phyloP scores from a whole-genome alignment of 2,329 filamentous ascomycete genomes.

The Verticillium nubilum region DNA sequence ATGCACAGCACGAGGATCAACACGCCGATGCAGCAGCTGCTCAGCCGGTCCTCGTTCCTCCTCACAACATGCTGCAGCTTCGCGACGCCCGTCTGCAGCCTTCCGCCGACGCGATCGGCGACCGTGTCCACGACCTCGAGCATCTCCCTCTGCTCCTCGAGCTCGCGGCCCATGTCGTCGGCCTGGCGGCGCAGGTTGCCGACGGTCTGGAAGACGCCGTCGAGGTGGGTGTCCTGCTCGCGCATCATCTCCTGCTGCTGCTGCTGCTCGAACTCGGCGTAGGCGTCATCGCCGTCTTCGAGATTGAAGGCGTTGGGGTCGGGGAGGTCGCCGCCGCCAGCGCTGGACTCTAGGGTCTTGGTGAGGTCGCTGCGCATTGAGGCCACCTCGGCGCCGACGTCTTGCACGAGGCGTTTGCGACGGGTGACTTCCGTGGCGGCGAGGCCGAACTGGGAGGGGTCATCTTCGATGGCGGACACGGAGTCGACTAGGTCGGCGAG shows the following conservation, averaged over 20 bases:
- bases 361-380: constrained; percentile 81
- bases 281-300: constrained; percentile 56
- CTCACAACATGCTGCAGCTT: constrained; percentile 80
- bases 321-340: constrained; percentile 39
- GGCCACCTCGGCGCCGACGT: constrained; percentile 84
- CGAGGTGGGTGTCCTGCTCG: constrained; percentile 89
- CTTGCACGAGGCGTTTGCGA: constrained; percentile 75
- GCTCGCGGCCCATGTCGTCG: constrained; percentile 89
- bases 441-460: constrained; percentile 83
- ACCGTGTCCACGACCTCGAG: constrained; percentile 78
- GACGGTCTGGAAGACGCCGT: constrained; percentile 89
- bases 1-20: constrained; percentile 86
- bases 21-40: constrained; percentile 85
- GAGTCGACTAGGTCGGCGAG: constrained; percentile 83
- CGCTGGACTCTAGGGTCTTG: constrained; percentile 44
- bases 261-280: constrained; percentile 82
- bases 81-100: constrained; percentile 80
- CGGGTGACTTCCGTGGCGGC: constrained; percentile 76
- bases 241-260: constrained; percentile 88
- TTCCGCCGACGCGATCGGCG: constrained; percentile 80
- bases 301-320: constrained; percentile 54
- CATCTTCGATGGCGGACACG: constrained; percentile 79
- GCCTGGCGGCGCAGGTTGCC: constrained; percentile 87
- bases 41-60: constrained; percentile 82
- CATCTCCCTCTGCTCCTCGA: constrained; percentile 91